A percentile compares a stretch with the other conserved stretches of the same genome.
phyloP scores from a whole-genome alignment of 163 green algal genomes.

The Prototheca stagnorum region DNA sequence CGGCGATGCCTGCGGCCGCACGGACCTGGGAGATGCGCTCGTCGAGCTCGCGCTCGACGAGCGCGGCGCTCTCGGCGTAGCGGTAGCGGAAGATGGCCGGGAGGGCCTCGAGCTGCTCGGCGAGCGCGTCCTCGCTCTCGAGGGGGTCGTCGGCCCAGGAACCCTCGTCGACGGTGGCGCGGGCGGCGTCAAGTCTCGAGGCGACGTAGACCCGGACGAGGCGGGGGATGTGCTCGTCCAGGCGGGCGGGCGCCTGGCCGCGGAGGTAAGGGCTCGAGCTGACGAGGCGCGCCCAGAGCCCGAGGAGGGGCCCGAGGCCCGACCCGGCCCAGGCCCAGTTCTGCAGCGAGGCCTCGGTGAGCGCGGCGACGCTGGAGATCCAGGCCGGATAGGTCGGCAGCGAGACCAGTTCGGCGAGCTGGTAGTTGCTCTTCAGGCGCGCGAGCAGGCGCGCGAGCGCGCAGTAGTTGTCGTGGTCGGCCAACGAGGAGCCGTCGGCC shows the following conservation, averaged over 20 bases:
- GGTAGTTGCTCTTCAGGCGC: slow-evolving; percentile 95
- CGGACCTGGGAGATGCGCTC: slow-evolving; percentile 24
- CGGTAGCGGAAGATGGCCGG: slow-evolving; percentile 86
- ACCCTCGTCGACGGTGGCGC: neutral
- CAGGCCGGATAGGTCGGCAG: slow-evolving; percentile 83
- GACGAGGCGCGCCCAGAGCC: slow-evolving; percentile 75
- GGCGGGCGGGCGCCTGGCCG: slow-evolving; percentile 65
- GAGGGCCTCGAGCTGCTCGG: slow-evolving; percentile 85
- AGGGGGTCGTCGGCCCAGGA: slow-evolving; percentile 62
- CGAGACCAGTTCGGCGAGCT: slow-evolving; percentile 76
- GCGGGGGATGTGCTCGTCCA: slow-evolving; percentile 79
- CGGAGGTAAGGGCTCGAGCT: slow-evolving; percentile 90
- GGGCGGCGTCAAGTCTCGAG: slow-evolving; percentile 15
- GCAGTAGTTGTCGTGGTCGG: slow-evolving; percentile 89
- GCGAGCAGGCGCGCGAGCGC: slow-evolving; percentile 90
- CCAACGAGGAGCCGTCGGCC: slow-evolving; percentile 39
- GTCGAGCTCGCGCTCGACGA: slow-evolving; percentile 34
- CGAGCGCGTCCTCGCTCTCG: slow-evolving; percentile 81
- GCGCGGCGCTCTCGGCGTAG: slow-evolving; percentile 64
- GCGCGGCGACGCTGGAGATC: slow-evolving; percentile 79
- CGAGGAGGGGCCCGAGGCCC: slow-evolving; percentile 87
- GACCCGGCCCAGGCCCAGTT: slow-evolving; percentile 73
- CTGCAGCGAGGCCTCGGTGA: slow-evolving; percentile 72
- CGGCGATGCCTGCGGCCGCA: too few species aligned
- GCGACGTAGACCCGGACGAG: slow-evolving; percentile 78